These are phyloP conservation scores for Penicillium pulvis DNA, from an alignment of 495 filamentous ascomycete genomes.

Conservation along the genomic window DNA sequence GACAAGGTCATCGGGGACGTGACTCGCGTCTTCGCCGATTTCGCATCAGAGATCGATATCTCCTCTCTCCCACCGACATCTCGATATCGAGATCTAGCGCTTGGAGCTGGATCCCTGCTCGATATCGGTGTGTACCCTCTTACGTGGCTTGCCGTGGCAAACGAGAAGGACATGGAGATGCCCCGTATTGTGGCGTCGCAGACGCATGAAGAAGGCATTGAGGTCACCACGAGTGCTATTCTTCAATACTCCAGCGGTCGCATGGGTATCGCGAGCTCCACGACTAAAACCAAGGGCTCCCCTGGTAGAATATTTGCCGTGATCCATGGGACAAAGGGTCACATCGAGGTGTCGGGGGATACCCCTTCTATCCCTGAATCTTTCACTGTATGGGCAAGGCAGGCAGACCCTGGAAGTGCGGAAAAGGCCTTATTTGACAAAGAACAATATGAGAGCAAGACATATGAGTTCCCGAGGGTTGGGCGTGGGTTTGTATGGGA, in stretches of 20 bases:
- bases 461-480: slow-evolving; percentile 12
- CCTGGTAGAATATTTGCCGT: slow-evolving; percentile 15
- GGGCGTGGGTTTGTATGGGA: slow-evolving; percentile 24
- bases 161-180: slow-evolving; percentile 12
- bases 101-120: slow-evolving; percentile 22
- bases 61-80: slow-evolving; percentile 6
- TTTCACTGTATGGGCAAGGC: slow-evolving; percentile 23
- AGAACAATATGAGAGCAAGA: slow-evolving; percentile 7
- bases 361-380: slow-evolving; percentile 21
- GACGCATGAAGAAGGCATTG: slow-evolving; percentile 24
- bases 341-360: slow-evolving; percentile 23
- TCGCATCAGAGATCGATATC: slow-evolving; percentile 14
- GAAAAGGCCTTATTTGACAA: slow-evolving; percentile 5
- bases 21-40: slow-evolving; percentile 11
- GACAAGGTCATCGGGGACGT: slow-evolving; percentile 19
- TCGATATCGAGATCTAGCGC: slow-evolving; percentile 13
- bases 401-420: neutral
- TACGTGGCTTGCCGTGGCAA: slow-evolving; percentile 22
- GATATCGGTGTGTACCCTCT: slow-evolving; percentile 30
- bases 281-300: slow-evolving; percentile 14
- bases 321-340: slow-evolving; percentile 24
- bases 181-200: slow-evolving; percentile 21
- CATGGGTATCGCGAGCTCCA: slow-evolving; percentile 26
- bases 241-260: slow-evolving; percentile 17
- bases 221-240: slow-evolving; percentile 22